A percentile compares a stretch with the other conserved stretches of the same genome.
These are phyloP conservation scores for Beta macrorhiza DNA, from an alignment of 179 eudicot genomes.

Conservation along the genomic window DNA sequence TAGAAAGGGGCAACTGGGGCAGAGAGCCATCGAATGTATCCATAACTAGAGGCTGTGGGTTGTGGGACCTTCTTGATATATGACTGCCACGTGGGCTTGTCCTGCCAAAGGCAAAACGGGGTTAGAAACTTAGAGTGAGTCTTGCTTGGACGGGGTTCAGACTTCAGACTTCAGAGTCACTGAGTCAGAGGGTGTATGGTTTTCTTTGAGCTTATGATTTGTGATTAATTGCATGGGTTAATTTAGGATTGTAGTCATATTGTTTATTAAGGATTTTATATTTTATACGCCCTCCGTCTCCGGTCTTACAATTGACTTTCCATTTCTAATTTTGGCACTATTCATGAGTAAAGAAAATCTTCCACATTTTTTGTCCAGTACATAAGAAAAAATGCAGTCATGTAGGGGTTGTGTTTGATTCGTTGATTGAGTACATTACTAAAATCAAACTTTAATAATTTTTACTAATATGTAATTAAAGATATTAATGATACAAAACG, in stretches of 20 bases:
- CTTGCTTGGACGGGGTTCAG: background rate
- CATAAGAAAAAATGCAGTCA: too few species aligned
- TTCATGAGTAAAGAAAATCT: too few species aligned
- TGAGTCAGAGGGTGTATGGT: slow-evolving; percentile 1
- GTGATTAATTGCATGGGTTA: slow-evolving; percentile 23
- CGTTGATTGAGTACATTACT: too few species aligned
- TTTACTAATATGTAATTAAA: too few species aligned
- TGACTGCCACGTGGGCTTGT: slow-evolving; percentile 69
- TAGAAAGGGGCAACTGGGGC: slow-evolving; percentile 35
- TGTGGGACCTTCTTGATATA: slow-evolving; percentile 50
- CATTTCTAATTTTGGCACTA: too few species aligned
- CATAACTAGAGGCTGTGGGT: slow-evolving; percentile 51
- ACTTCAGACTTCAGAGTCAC: background rate
- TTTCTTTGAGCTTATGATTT: slow-evolving; percentile 14
- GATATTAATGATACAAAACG: too few species aligned
- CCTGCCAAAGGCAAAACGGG: slow-evolving; percentile 31
- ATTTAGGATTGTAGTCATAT: slow-evolving; percentile 14
- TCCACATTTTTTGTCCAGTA: too few species aligned
- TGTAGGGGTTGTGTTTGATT: too few species aligned
- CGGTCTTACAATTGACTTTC: too few species aligned
- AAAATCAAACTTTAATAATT: too few species aligned
- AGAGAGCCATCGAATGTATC: slow-evolving; percentile 47
- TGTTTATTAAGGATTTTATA: too few species aligned
- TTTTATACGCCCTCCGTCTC: too few species aligned
- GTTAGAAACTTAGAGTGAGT: background rate